These are phyloP conservation scores for Trematosphaeria pertusa DNA, from an alignment of 2,329 filamentous ascomycete species.

Conservation along the genomic window DNA sequence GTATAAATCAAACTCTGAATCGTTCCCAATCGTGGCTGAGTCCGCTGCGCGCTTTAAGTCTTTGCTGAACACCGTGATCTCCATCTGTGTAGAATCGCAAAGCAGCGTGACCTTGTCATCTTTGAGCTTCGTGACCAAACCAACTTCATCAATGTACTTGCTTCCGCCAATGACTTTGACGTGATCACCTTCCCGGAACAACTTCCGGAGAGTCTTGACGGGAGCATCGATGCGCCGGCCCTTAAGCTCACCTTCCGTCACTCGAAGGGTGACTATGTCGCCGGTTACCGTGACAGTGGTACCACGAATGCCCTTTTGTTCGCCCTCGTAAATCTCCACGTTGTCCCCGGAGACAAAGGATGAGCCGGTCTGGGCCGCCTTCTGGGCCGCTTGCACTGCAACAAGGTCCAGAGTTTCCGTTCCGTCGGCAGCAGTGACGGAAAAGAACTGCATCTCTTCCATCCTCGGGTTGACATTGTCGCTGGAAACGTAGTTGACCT, in stretches of 20 bases:
- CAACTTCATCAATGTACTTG: conserved; percentile 92
- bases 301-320: conserved; percentile 90
- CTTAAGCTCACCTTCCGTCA: conserved; percentile 80
- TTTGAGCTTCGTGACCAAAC: conserved; percentile 93
- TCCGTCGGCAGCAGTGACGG: conserved; percentile 86
- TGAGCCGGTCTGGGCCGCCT: conserved; percentile 79
- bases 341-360: conserved; percentile 91
- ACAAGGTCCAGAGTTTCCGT: conserved; percentile 93
- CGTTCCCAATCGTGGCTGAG: conserved; percentile 80
- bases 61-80: conserved; percentile 98
- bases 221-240: conserved; percentile 92
- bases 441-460: conserved; percentile 95
- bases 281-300: conserved; percentile 85
- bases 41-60: conserved; percentile 93
- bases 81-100: conserved; percentile 89
- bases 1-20: conserved; percentile 90
- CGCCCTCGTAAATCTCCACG: conserved; percentile 95
- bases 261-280: conserved; percentile 88
- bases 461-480: conserved; percentile 92
- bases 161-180: conserved; percentile 98
- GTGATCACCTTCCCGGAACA: conserved; percentile 92
- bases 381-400: conserved; percentile 87
- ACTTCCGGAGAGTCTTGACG: conserved; percentile 88
- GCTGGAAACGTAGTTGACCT: conserved; percentile 82
- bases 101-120: conserved; percentile 92